Base-by-base conservation (phyloP, 2,329 filamentous ascomycete species). In the Leptodontidium sp. region DNA sequence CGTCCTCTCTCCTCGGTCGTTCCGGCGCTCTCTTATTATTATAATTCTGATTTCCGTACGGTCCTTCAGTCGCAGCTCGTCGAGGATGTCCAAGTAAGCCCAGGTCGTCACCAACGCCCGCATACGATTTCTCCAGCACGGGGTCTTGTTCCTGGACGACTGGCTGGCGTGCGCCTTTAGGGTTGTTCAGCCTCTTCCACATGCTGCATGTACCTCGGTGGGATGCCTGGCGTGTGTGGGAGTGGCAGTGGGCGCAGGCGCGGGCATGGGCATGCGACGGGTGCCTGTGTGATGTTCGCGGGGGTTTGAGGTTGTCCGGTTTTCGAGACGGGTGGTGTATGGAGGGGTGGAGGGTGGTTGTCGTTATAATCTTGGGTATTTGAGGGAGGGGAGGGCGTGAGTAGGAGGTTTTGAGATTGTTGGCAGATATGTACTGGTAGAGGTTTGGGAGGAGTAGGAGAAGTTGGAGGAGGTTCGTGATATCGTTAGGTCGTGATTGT, bases 151-250 rank as follows among this genome's bases (percentile, higher is more conserved):
- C 81, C 66, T 81, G 80, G 72, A 83, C 83, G 21, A 77, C 75
- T 58, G 80, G 81, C 68, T 82, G 74, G 12, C 72, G 75, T 15
- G 72, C 50, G 47, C 71, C 73, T 65, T 81, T 76, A 78, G 83
- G 71, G 81, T 80, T 73, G 75, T 82, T 80, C 77, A 86, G 77
- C 75, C 84, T 84, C 77, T 86, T 85, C 85, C 85, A 88, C 86
- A 88, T 87, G n/a, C 69, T 80, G 75, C 40, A n/a, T n/a, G 9
- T 2, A 21, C 5, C n/a, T 50, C n/a, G n/a, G 24, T 12, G n/a
- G 24, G 6, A 7, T 59, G 38, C 17, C 38, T 43, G 35, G 24
- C 38, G 17, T 17, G 9, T 24, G 59, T 12, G 58, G 24, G 7
- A 12, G n/a, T 12, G 58, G 24, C 2, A 12, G n/a, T 21, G n/a